phyloP scores from a whole-genome alignment of 1,284 basidiomycete genomes.

The Naganishia sp. region DNA sequence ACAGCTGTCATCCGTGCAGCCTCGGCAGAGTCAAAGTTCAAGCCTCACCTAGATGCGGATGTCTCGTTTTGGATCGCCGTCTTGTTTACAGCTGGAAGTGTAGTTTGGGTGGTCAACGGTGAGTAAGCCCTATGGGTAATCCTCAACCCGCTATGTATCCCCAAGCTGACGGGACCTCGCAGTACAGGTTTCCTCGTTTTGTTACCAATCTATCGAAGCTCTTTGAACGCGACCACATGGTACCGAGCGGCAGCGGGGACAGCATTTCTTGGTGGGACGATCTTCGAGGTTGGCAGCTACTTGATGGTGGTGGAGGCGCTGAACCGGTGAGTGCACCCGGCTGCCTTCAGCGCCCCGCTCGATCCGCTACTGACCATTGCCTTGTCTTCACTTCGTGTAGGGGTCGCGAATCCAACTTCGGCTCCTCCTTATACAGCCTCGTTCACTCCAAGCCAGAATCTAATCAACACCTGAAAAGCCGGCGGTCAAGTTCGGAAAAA shows the following conservation, averaged over 20 bases:
- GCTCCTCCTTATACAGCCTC: slow-evolving; percentile 40
- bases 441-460: slow-evolving; percentile 29
- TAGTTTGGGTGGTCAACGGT: slow-evolving; percentile 63
- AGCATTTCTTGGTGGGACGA: slow-evolving; percentile 59
- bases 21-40: slow-evolving; percentile 35
- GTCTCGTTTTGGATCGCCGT: slow-evolving; percentile 45
- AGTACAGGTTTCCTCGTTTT: slow-evolving; percentile 57
- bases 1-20: slow-evolving; percentile 34
- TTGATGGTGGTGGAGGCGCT: slow-evolving; percentile 59
- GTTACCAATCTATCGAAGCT: slow-evolving; percentile 55
- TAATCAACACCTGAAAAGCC: not conserved
- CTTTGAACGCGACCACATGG: slow-evolving; percentile 37
- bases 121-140: slow-evolving; percentile 16
- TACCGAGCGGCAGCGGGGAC: slow-evolving; percentile 55
- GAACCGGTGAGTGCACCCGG: slow-evolving; percentile 45
- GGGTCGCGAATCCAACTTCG: slow-evolving; percentile 44
- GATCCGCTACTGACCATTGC: slow-evolving; percentile 1
- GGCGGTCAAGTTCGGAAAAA: slow-evolving; percentile 2
- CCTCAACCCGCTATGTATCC: too few species aligned
- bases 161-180: too few species aligned
- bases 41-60: slow-evolving; percentile 40
- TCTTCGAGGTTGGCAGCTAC: slow-evolving; percentile 60
- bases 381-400: slow-evolving; percentile 30
- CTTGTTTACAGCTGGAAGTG: slow-evolving; percentile 54
- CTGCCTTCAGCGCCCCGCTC: too few species aligned